phyloP scores from a whole-genome alignment of 371 early-diverging fungal genomes.

The Dentiscutata heterogama region DNA sequence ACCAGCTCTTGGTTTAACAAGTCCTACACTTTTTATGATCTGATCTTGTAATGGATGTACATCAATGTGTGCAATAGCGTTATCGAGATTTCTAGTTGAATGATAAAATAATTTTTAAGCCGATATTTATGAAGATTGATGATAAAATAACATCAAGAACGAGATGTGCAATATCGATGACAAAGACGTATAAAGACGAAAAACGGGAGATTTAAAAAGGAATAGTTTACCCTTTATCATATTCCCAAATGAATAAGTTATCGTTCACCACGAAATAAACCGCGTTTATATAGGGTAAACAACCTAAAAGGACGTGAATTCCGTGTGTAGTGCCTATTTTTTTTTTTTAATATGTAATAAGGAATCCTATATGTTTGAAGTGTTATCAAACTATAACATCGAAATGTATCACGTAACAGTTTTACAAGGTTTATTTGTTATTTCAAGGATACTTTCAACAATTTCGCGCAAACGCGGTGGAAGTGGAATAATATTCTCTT shows the following conservation, averaged over 20 bases:
- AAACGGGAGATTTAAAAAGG: not conserved
- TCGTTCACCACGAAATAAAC: conserved; percentile 22
- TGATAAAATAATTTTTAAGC: not conserved
- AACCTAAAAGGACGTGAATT: not conserved
- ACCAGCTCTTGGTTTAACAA: conserved; percentile 36
- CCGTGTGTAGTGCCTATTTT: not conserved
- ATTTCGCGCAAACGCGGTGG: conserved; percentile 20
- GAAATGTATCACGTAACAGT: no score
- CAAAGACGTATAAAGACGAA: no score
- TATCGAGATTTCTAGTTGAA: conserved; percentile 6
- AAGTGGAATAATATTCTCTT: not conserved
- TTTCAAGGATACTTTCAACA: conserved; percentile 8
- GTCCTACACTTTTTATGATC: conserved; percentile 36
- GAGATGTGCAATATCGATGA: no score
- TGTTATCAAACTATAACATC: no score
- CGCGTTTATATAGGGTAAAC: conserved; percentile 18
- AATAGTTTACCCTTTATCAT: conserved; percentile 21
- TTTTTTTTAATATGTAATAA: not conserved
- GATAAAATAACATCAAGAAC: not conserved
- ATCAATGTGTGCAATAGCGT: conserved; percentile 28
- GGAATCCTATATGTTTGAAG: not conserved
- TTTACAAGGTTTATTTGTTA: not conserved
- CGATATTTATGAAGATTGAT: not conserved
- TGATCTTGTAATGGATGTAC: conserved; percentile 19
- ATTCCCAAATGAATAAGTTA: conserved; percentile 37